Base-by-base conservation (phyloP, 2,329 filamentous ascomycete species). In the Aspergillus calidoustus region DNA sequence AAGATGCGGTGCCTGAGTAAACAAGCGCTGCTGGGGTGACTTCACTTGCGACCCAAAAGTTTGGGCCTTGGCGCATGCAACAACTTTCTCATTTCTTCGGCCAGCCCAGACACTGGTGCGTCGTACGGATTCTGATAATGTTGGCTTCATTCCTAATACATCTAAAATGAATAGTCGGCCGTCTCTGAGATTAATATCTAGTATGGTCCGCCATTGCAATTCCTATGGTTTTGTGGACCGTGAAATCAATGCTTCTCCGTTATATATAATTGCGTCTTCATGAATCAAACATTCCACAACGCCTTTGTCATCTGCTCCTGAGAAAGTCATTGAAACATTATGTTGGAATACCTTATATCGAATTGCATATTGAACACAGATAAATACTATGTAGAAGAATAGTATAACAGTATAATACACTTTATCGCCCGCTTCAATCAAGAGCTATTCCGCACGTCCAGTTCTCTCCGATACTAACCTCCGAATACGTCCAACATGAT, bases 391-490 rank as follows among this genome's bases (percentile, higher is more conserved):
- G 38, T 52, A 46, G 28, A 46, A 13, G 28, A 50, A 57, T 34
- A 52, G 30, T 19, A 19, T 19, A 17, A 57, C 48, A 57, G 43
- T 57, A 57, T 57, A 52, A 44, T 57, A 57, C 55, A 57, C 31
- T 55, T 55, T 19, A 28, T 19, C 54, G 41, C 19, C 17, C n/a
- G 9, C 47, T 13, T 34, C 47, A 41, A 43, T 25, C 49, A 46
- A 46, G 19, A 30, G 38, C 44, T 9, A 8, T 13, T 49, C 11
- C 30, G n/a, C 44, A 41, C 11, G 22, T 25, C 28, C 49, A n/a
- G 49, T 60, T 19, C 68, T 61, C 63, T 70, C 67, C 50, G 70
- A 59, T 58, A 79, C 69, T 68, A 77, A 69, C 38, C 64, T 64
- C 58, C 66, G 66, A 59, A 75, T 67, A 59, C 68, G 68, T 41